A percentile compares a stretch with the other conserved stretches of the same genome.
Conservation (phyloP, 2,329 filamentous ascomycete genomes). For the Colletotrichum eleusines region DNA sequence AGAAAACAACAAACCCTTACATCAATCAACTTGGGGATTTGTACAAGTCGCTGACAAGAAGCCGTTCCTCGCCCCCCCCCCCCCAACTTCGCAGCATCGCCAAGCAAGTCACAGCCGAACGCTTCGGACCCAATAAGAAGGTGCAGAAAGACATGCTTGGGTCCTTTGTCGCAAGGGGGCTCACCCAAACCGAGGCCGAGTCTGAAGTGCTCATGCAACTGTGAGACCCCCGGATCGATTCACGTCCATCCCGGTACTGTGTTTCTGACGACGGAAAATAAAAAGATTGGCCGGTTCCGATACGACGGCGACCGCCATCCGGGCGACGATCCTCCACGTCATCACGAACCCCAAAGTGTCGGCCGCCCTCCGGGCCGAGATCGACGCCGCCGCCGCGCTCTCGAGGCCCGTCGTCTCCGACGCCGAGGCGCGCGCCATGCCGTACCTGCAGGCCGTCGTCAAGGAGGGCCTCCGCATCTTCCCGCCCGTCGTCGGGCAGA, state of each 20-base stretch:
- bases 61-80: too few species aligned
- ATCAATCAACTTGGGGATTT: background rate
- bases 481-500: slow-evolving; percentile 53
- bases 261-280: slow-evolving; percentile 39
- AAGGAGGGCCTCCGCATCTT: slow-evolving; percentile 60
- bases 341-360: slow-evolving; percentile 62
- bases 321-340: slow-evolving; percentile 66
- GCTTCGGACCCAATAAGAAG: slow-evolving; percentile 58
- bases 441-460: slow-evolving; percentile 63
- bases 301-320: slow-evolving; percentile 67
- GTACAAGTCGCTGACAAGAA: background rate
- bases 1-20: too few species aligned
- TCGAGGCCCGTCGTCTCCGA: slow-evolving; percentile 47
- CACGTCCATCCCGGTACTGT: slow-evolving; percentile 55
- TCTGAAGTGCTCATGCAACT: slow-evolving; percentile 59
- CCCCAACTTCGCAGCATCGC: slow-evolving; percentile 52
- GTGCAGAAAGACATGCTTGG: slow-evolving; percentile 65
- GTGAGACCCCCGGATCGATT: slow-evolving; percentile 33
- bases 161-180: slow-evolving; percentile 55
- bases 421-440: slow-evolving; percentile 52
- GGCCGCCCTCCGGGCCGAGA: slow-evolving; percentile 59
- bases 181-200: slow-evolving; percentile 54
- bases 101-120: slow-evolving; percentile 58
- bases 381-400: slow-evolving; percentile 48
- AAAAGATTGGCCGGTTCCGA: slow-evolving; percentile 67